Evolutionary conservation across 352 stramenopile genomes (phyloP), one percentile per base, ranked within the genome.

Genomic region (Phytophthora pini): DNA sequence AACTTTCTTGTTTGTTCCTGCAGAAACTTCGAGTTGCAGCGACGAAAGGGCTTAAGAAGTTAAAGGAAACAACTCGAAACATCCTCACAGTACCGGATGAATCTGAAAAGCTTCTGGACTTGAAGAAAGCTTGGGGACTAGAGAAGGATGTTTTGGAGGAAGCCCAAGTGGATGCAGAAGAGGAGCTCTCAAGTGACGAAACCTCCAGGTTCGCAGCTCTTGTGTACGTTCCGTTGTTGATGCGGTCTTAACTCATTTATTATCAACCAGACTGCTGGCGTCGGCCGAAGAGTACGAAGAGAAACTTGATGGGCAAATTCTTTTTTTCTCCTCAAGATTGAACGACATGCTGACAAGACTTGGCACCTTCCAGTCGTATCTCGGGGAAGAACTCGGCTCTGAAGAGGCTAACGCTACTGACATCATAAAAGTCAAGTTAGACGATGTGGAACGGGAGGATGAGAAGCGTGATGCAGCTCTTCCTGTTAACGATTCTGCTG

Each of bases 121-220:
- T 91, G 38, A 79, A 80, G 36, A 79, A 70, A 45, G 80, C 82
- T 10, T 91, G 82, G 82, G 80, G 80, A 2, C 49, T 88, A 15
- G 63, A 75, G 2, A 24, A 53, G 22, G 43, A 36, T 27, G 15
- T 54, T 9, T 38, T 49, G n/a, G 41, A 71, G 38, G 43, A 32
- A 10, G 34, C 60, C 26, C 51, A 29, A 11, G 50, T 51, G 31
- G 45, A 50, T 22, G 31, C 53, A 3, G 31, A 41, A 4, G 41
- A 17, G 0, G 26, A 51, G 4, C 31, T 61, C 11, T 46, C 43
- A 15, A 56, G 55, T 5, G 59, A 73, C 20, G 47, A 53, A 17
- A 22, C 41, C 10, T 58, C 54, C 8, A 64, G 65, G 51, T 64
- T 40, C 26, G 15, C 24, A 46, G 10, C 39, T 32, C 15, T 32